phyloP scores from a whole-genome alignment of 441 rosid genomes.

The Arabidopsis hybrid region DNA sequence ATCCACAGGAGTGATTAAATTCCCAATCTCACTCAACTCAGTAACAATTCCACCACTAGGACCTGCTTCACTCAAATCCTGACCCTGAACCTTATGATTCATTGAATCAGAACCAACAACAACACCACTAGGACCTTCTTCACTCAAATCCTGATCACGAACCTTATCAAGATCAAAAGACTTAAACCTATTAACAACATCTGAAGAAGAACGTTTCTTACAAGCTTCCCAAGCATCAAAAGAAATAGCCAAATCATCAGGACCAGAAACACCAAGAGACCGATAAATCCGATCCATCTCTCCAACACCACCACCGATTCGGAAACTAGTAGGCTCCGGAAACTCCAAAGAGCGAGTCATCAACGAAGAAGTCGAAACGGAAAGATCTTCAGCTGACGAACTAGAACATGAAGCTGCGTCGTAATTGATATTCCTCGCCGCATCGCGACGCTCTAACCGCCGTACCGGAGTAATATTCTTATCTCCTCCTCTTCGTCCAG shows the following conservation, averaged over 20 bases:
- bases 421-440: slow-evolving; percentile 66
- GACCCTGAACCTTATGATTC: not conserved
- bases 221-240: slow-evolving; percentile 74
- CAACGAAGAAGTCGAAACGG: slow-evolving; percentile 52
- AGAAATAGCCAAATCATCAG: slow-evolving; percentile 83
- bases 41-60: not conserved
- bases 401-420: slow-evolving; percentile 58
- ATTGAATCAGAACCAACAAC: slow-evolving; percentile 16
- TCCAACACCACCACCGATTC: slow-evolving; percentile 70
- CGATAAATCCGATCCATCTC: slow-evolving; percentile 72
- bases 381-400: slow-evolving; percentile 56
- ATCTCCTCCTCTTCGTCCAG: slow-evolving; percentile 29
- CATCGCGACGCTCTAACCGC: slow-evolving; percentile 73
- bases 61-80: not conserved
- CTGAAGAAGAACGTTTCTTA: slow-evolving; percentile 69
- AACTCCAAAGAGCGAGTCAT: slow-evolving; percentile 73
- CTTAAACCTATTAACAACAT: slow-evolving; percentile 54
- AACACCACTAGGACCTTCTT: slow-evolving; percentile 41
- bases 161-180: slow-evolving; percentile 43
- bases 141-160: slow-evolving; percentile 40
- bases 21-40: not conserved
- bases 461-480: slow-evolving; percentile 43
- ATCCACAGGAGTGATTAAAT: not conserved
- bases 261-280: slow-evolving; percentile 67
- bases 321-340: slow-evolving; percentile 68